Conservation (phyloP, 257 asterid genomes). For the Solanum virginianum region DNA sequence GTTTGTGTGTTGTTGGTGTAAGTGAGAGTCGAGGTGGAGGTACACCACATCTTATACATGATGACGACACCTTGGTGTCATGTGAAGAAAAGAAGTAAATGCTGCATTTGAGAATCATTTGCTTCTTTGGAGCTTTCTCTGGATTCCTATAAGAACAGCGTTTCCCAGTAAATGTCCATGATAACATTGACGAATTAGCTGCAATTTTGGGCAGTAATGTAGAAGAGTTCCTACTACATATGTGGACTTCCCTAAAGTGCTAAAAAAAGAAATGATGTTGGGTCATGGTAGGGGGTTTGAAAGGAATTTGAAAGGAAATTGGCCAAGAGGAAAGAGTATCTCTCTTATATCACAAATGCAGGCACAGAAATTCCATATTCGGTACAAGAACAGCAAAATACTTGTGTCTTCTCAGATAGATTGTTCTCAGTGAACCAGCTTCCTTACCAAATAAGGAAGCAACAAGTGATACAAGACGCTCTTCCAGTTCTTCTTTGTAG, state of each 20-base stretch:
- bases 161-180: not conserved
- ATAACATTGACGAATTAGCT: not conserved
- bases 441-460: conserved; percentile 92
- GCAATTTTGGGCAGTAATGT: not conserved
- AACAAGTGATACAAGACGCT: conserved; percentile 80
- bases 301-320: not conserved
- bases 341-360: not conserved
- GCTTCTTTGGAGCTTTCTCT: not conserved
- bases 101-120: not conserved
- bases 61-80: not conserved
- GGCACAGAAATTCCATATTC: not conserved
- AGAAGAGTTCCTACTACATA: not conserved
- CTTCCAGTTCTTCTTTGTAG: conserved; percentile 78
- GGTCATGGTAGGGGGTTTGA: not conserved
- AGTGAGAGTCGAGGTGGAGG: not conserved
- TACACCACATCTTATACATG: not conserved
- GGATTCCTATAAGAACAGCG: not conserved
- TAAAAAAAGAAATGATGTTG: not conserved
- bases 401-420: not conserved
- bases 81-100: not conserved
- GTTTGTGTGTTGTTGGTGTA: not conserved
- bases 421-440: conserved; percentile 5
- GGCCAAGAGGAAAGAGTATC: not conserved
- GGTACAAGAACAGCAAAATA: not conserved
- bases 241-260: not conserved